phyloP scores from a whole-genome alignment of 176 grass and related monocot genomes.

The Cymbopogon citratus region DNA sequence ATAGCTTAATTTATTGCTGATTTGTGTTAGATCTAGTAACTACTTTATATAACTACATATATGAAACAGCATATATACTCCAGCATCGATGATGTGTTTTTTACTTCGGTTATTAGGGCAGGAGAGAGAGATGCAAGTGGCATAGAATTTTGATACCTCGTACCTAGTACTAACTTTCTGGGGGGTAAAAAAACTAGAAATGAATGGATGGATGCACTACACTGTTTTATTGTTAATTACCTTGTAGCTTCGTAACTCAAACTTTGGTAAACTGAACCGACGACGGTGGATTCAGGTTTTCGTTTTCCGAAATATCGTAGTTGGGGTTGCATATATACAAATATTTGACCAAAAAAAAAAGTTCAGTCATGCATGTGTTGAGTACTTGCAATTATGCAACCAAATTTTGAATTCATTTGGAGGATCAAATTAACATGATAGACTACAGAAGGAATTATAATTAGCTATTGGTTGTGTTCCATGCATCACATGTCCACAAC shows the following conservation, averaged over 20 bases:
- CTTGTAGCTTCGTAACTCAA: too few relatives aligned
- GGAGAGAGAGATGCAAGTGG: background rate
- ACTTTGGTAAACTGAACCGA: too few relatives aligned
- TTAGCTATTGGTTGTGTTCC: background rate
- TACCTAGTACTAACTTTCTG: too few relatives aligned
- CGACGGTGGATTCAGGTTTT: too few relatives aligned
- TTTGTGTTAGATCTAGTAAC: background rate
- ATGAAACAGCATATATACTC: background rate
- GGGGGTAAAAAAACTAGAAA: background rate
- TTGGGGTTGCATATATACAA: too few relatives aligned
- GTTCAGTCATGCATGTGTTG: too few relatives aligned
- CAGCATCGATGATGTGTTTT: background rate
- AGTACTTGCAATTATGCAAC: background rate
- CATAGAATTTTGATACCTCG: too few relatives aligned
- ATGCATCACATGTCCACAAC: background rate
- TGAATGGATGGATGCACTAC: too few relatives aligned
- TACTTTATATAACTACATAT: too few relatives aligned
- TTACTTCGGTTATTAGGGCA: background rate
- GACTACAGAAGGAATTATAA: background rate
- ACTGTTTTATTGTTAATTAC: background rate
- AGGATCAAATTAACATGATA: background rate
- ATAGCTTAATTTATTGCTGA: background rate
- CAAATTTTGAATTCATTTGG: background rate
- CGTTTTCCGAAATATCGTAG: too few relatives aligned
- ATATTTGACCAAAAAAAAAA: too few relatives aligned